Evolutionary conservation across 2,329 filamentous ascomycete species (phyloP).

Genomic region (Fusarium sp.): DNA sequence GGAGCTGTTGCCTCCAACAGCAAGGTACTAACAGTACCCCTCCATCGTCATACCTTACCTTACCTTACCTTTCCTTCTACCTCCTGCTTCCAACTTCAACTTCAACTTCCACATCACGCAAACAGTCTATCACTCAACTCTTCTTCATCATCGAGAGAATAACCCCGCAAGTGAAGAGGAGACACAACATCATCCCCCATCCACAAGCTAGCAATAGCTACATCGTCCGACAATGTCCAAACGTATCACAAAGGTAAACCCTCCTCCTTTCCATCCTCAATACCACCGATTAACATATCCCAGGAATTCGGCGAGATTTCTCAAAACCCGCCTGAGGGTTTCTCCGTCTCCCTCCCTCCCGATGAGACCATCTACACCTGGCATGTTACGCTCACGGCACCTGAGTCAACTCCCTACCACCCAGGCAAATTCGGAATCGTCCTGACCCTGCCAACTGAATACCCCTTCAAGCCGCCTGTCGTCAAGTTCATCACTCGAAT

Average conservation of each 20-base stretch:
- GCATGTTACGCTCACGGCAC: conserved; percentile 58
- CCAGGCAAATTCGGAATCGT: conserved; percentile 78
- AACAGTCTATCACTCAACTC: not conserved
- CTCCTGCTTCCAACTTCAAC: conserved; percentile 4
- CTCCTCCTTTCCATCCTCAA: not conserved
- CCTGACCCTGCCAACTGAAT: conserved; percentile 77
- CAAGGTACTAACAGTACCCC: conserved; percentile 10
- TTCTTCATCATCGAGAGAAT: not conserved
- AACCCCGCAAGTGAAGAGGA: not conserved
- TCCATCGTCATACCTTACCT: conserved; percentile 35
- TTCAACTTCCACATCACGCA: not conserved
- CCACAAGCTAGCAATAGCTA: not conserved
- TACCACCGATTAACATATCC: conserved; percentile 1
- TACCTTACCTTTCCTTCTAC: conserved; percentile 13
- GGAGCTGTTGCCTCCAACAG: conserved; percentile 1
- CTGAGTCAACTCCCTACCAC: conserved; percentile 57
- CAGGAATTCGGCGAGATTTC: conserved; percentile 65
- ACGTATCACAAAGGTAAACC: conserved; percentile 54
- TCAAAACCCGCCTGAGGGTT: conserved; percentile 55
- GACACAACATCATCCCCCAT: not conserved
- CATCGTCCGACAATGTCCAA: conserved; percentile 50
- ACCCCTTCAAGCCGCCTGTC: conserved; percentile 88
- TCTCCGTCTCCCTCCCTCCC: conserved; percentile 55
- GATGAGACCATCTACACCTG: conserved; percentile 61
- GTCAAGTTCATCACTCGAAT: conserved; percentile 87